Percentiles rank a stretch among this genome's conserved stretches.
Conservation (phyloP, 2,329 filamentous ascomycete genomes). For the Elsinoe batatas region DNA sequence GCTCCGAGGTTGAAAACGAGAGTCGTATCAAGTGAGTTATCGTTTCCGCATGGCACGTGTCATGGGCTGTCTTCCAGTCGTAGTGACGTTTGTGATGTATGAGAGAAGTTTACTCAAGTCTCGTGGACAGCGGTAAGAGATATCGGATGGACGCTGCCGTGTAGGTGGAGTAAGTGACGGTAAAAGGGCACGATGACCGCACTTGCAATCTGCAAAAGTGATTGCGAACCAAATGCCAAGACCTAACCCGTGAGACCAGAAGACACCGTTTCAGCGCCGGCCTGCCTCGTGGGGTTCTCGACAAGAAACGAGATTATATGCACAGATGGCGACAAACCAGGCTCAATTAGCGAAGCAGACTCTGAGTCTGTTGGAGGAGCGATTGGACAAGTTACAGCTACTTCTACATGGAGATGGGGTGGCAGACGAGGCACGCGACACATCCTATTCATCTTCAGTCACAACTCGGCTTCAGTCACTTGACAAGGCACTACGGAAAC, state of each 20-base stretch:
- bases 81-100: neutral
- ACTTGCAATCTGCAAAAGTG: slow-evolving; percentile 5
- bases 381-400: slow-evolving; percentile 36
- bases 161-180: neutral
- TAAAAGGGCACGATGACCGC: neutral
- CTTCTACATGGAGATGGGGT: slow-evolving; percentile 29
- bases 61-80: neutral
- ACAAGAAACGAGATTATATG: neutral
- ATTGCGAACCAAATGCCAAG: slow-evolving; percentile 9
- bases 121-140: neutral
- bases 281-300: neutral
- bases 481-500: slow-evolving; percentile 25
- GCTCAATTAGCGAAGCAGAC: slow-evolving; percentile 24
- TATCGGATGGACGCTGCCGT: neutral
- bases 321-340: neutral
- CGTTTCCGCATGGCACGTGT: neutral
- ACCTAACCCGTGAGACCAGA: neutral
- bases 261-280: neutral
- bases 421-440: slow-evolving; percentile 7
- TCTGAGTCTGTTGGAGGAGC: slow-evolving; percentile 35
- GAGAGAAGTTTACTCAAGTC: neutral
- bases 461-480: slow-evolving; percentile 21
- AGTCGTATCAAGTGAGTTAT: neutral
- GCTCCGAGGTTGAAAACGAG: slow-evolving; percentile 3
- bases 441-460: slow-evolving; percentile 16